Percentiles rank a stretch among this genome's conserved stretches.
These are phyloP conservation scores for Aspergillus carbonarius DNA, from an alignment of 2,329 filamentous ascomycete species.

Conservation along the genomic window DNA sequence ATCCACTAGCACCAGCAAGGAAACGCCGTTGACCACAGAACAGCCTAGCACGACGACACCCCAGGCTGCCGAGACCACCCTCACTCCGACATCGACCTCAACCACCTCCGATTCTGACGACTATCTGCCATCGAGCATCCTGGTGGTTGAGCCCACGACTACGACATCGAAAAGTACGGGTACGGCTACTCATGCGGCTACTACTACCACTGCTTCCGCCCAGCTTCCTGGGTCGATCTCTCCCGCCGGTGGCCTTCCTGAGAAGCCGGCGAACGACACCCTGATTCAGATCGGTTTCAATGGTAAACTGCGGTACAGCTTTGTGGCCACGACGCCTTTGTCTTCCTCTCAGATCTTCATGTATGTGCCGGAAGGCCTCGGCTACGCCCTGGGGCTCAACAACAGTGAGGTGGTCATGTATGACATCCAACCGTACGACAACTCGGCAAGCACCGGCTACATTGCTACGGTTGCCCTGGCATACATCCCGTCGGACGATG, in stretches of 20 bases:
- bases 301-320: constrained; percentile 77
- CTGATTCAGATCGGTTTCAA: constrained; percentile 84
- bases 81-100: constrained; percentile 44
- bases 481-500: constrained; percentile 70
- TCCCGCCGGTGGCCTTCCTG: constrained; percentile 60
- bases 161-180: constrained; percentile 22
- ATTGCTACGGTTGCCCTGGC: constrained; percentile 77
- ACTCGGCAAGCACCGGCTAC: constrained; percentile 64
- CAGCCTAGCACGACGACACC: constrained; percentile 16
- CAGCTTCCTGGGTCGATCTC: constrained; percentile 73
- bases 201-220: constrained; percentile 54
- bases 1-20: constrained; percentile 15
- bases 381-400: constrained; percentile 56
- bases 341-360: constrained; percentile 84
- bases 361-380: constrained; percentile 70
- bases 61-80: constrained; percentile 13
- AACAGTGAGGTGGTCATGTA: constrained; percentile 62
- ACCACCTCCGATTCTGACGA: constrained; percentile 24
- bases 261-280: constrained; percentile 62
- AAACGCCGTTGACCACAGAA: constrained; percentile 22
- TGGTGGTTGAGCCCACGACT: constrained; percentile 31
- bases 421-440: constrained; percentile 75
- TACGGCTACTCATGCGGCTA: constrained; percentile 35
- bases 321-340: constrained; percentile 69
- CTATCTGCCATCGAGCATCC: constrained; percentile 27